phyloP scores from a whole-genome alignment of 441 rosid species.

The Pelargonium myrrhifolium region DNA sequence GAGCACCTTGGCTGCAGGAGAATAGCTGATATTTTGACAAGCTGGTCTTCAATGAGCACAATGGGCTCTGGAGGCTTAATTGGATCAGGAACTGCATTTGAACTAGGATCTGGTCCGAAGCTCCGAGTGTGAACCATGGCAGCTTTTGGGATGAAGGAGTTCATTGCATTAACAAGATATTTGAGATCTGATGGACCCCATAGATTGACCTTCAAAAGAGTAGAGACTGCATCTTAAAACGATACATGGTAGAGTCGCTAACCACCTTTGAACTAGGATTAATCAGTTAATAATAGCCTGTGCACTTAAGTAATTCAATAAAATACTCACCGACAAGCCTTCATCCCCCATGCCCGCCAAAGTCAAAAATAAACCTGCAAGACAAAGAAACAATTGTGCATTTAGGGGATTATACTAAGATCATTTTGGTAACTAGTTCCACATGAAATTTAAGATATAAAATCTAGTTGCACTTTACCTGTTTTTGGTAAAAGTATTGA shows the following conservation, averaged over 20 bases:
- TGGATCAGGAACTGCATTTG: constrained; percentile 33
- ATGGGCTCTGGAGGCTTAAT: constrained; percentile 37
- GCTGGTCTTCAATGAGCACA: constrained; percentile 62
- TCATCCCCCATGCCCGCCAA: constrained; percentile 69
- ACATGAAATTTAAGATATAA: too few species aligned
- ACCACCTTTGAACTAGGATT: constrained; percentile 3
- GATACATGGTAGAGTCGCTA: neutral
- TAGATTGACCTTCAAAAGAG: constrained; percentile 59
- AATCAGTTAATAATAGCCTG: neutral
- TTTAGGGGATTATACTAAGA: constrained; percentile 8
- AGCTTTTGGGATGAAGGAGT: constrained; percentile 82
- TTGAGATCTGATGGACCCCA: constrained; percentile 97
- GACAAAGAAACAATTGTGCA: constrained; percentile 9
- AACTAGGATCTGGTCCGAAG: constrained; percentile 47
- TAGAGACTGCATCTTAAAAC: constrained; percentile 13
- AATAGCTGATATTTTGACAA: constrained; percentile 88
- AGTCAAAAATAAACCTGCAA: constrained; percentile 57
- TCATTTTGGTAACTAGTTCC: neutral
- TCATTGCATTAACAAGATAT: constrained; percentile 81
- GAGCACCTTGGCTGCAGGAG: constrained; percentile 36
- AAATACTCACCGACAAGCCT: constrained; percentile 59
- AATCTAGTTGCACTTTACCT: neutral
- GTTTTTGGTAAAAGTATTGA: neutral
- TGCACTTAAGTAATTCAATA: constrained; percentile 3
- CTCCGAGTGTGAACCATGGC: constrained; percentile 87